These are phyloP conservation scores for Calvatia gigantea DNA, from an alignment of 768 basidiomycete species.

Conservation along the genomic window DNA sequence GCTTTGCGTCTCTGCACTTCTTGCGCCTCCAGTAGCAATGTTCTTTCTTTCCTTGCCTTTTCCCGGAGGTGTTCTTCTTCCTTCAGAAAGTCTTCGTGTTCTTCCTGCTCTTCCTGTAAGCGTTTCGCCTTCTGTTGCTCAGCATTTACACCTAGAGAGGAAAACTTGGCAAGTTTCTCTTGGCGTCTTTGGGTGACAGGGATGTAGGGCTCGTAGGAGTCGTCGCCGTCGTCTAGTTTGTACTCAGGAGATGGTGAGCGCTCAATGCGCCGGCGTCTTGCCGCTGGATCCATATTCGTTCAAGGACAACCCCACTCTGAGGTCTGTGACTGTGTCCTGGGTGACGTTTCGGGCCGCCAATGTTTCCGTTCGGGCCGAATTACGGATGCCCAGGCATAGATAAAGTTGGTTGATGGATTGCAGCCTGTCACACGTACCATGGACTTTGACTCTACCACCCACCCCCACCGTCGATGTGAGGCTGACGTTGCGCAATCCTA, in stretches of 20 bases:
- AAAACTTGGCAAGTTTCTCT: constrained; percentile 74
- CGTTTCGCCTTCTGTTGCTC: constrained; percentile 47
- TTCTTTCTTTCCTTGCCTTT: constrained; percentile 78
- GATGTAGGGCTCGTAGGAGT: constrained; percentile 80
- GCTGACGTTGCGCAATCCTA: constrained; percentile 13
- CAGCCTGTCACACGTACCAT: too few species aligned
- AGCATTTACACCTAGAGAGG: constrained; percentile 53
- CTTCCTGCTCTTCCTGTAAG: constrained; percentile 61
- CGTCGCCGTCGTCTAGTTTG: constrained; percentile 62
- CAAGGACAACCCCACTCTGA: not conserved
- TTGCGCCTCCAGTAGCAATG: constrained; percentile 88
- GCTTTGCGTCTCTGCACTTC: constrained; percentile 88
- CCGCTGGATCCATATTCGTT: constrained; percentile 28
- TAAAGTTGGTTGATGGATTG: not conserved
- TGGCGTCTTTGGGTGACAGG: constrained; percentile 83
- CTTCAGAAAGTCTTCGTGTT: constrained; percentile 68
- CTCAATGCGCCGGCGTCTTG: constrained; percentile 46
- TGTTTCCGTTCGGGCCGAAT: not conserved
- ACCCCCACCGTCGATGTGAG: constrained; percentile 73
- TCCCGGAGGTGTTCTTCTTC: constrained; percentile 79
- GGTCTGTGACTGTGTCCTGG: not conserved
- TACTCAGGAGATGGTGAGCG: constrained; percentile 59
- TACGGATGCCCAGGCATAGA: not conserved
- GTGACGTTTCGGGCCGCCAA: not conserved
- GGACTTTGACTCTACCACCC: constrained; percentile 21